A percentile compares a stretch with the other conserved stretches of the same genome.
Evolutionary conservation across 257 asterid genomes (phyloP).

Genomic region (Solanum bukasovii): DNA sequence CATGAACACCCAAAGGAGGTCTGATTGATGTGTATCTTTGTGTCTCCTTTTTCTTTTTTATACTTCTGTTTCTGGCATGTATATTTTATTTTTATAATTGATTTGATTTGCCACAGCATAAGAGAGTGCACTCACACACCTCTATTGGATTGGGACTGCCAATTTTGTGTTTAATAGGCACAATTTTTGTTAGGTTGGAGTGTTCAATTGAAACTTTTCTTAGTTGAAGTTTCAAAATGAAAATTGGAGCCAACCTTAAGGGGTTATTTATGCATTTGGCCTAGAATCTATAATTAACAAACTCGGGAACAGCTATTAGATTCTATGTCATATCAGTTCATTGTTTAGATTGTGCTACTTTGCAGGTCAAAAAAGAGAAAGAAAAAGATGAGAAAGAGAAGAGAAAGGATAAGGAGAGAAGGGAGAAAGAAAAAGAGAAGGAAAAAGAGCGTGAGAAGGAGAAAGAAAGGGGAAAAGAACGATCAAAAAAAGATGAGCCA

Average conservation of each 20-base stretch:
- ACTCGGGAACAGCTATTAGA: background rate
- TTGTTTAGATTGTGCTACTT: background rate
- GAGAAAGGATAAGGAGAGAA: constrained; percentile 50
- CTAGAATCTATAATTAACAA: background rate
- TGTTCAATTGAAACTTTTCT: background rate
- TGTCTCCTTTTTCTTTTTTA: background rate
- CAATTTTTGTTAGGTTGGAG: background rate
- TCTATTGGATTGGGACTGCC: background rate
- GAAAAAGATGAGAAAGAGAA: constrained; percentile 83
- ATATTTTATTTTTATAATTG: background rate
- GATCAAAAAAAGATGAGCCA: constrained; percentile 44
- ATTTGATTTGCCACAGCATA: background rate
- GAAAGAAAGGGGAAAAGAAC: constrained; percentile 64
- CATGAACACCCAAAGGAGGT: background rate
- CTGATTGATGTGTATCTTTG: background rate
- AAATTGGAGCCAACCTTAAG: background rate
- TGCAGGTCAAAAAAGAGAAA: constrained; percentile 76
- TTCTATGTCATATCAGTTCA: background rate
- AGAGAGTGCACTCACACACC: background rate
- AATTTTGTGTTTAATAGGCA: background rate
- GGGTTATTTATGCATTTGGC: background rate
- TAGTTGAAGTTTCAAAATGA: background rate
- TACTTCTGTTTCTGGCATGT: background rate
- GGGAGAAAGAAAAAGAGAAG: constrained; percentile 26
- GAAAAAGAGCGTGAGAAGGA: constrained; percentile 62